Evolutionary conservation across 805 yeast genomes (phyloP).

Genomic region (Pichia deserticola): DNA sequence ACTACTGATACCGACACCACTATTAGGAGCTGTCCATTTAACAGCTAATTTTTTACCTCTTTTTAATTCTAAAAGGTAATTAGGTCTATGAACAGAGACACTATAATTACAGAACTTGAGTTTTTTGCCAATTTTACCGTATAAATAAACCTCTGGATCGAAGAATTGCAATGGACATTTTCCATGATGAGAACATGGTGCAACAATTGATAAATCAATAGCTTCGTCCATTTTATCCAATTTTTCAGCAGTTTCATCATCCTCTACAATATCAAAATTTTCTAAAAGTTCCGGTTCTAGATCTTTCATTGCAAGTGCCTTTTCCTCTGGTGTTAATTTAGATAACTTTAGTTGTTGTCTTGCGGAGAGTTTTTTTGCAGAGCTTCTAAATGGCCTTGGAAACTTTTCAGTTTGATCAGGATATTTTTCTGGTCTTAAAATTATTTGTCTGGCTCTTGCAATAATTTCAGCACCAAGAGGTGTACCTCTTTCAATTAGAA

Average conservation of each 20-base stretch:
- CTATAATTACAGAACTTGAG: slow-evolving; percentile 71
- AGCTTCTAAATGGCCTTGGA: slow-evolving; percentile 58
- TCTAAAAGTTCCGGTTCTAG: slow-evolving; percentile 23
- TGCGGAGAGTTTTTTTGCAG: slow-evolving; percentile 8
- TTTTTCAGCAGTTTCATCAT: slow-evolving; percentile 6
- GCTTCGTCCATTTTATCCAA: slow-evolving; percentile 7
- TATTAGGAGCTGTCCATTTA: slow-evolving; percentile 55
- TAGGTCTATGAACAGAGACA: slow-evolving; percentile 69
- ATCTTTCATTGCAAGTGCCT: slow-evolving; percentile 16
- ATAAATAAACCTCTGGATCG: slow-evolving; percentile 58
- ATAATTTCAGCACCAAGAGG: slow-evolving; percentile 83
- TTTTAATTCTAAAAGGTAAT: slow-evolving; percentile 73
- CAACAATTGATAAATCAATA: slow-evolving; percentile 58
- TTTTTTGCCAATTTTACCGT: slow-evolving; percentile 45
- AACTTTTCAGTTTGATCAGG: slow-evolving; percentile 49
- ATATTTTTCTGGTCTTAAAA: slow-evolving; percentile 77
- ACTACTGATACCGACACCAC: slow-evolving; percentile 46
- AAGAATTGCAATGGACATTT: slow-evolving; percentile 80
- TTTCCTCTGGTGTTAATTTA: slow-evolving; percentile 6
- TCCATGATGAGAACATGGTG: slow-evolving; percentile 88
- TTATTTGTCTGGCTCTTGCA: slow-evolving; percentile 83
- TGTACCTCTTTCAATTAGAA: slow-evolving; percentile 81
- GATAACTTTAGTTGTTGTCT: slow-evolving; percentile 6
- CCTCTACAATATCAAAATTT: slow-evolving; percentile 17
- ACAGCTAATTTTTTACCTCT: slow-evolving; percentile 70